phyloP scores from a whole-genome alignment of 2,329 filamentous ascomycete species.

The Phialophora expanda region DNA sequence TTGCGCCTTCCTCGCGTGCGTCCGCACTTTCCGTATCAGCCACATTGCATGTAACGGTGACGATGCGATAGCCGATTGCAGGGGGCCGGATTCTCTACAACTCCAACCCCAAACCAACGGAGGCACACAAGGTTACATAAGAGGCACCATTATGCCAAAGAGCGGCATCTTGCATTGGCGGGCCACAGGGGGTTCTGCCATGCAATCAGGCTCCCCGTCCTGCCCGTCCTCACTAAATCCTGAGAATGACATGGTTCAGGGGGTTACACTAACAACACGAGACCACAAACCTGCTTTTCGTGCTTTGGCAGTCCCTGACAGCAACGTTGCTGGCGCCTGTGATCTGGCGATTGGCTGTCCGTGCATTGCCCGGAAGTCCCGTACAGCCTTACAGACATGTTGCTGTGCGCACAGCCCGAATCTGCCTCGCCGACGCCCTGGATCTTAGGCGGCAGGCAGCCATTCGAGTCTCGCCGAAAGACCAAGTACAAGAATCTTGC shows the following conservation, averaged over 20 bases:
- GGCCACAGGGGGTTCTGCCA: neutral
- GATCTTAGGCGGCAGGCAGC: neutral
- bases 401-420: neutral
- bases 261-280: neutral
- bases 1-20: too few species aligned
- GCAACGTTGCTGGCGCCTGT: neutral
- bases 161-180: neutral
- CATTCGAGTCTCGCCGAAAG: slow-evolving; percentile 1
- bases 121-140: too few species aligned
- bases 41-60: too few species aligned
- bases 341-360: neutral
- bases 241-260: neutral
- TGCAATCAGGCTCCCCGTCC: neutral
- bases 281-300: slow-evolving; percentile 4
- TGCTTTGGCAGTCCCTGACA: slow-evolving; percentile 5
- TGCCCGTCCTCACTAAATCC: neutral
- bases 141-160: neutral
- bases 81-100: too few species aligned
- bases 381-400: slow-evolving; percentile 2
- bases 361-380: slow-evolving; percentile 5
- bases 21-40: too few species aligned
- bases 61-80: too few species aligned
- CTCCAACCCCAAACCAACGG: too few species aligned
- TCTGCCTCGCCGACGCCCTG: slow-evolving; percentile 7
- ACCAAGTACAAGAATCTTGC: neutral